Evolutionary conservation across 1,284 basidiomycete genomes (phyloP), one percentile per base, ranked within the genome.

Genomic region (Inonotus hispidus): DNA sequence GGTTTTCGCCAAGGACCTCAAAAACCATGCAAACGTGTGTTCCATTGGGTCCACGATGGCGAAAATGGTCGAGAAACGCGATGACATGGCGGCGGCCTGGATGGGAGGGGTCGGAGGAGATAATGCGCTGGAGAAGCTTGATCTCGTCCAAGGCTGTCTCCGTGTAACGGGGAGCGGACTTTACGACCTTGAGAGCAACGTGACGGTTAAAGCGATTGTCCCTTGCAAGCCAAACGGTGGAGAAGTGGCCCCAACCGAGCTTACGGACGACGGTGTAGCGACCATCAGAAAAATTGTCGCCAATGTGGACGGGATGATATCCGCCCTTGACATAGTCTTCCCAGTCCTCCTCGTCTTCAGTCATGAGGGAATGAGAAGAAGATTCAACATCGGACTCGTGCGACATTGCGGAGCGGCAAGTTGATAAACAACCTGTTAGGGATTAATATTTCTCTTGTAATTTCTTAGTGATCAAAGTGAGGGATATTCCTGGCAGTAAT

Each of bases 21-120:
- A 98, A 98, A 16, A 99, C 96, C 96, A 99, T 99, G 82, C 97
- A 99, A 65, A 99, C 92, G 75, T 99, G 96, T 19, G 87, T 90
- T 53, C 96, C 96, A 72, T 99, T 98, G 14, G 95, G 95, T 0
- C 96, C 97, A 64, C 90, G 90, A 76, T 99, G 97, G 41, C 90
- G 85, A 75, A 99, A 99, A 72, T 98, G 93, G 77, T 99, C 96
- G 53, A 99, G 88, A 69, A 99, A 92, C 32, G 92, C 92, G 71
- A 98, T 96, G 74, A 98, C 95, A 70, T 93, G 90, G 4, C 87
- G 85, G 64, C 88, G 77, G 3, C 90, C 90, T 0, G 88, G 80
- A 70, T 92, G 88, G 0, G 84, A 84, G 50, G 85, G 85, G 50
- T 91, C 88, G 32, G 94, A 93, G 11, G 90, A 91, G 72, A 97